Percentiles rank a stretch among this genome's conserved stretches.
Evolutionary conservation across 2,329 filamentous ascomycete species (phyloP).

Genomic region (Basipetospora chlamydospora): DNA sequence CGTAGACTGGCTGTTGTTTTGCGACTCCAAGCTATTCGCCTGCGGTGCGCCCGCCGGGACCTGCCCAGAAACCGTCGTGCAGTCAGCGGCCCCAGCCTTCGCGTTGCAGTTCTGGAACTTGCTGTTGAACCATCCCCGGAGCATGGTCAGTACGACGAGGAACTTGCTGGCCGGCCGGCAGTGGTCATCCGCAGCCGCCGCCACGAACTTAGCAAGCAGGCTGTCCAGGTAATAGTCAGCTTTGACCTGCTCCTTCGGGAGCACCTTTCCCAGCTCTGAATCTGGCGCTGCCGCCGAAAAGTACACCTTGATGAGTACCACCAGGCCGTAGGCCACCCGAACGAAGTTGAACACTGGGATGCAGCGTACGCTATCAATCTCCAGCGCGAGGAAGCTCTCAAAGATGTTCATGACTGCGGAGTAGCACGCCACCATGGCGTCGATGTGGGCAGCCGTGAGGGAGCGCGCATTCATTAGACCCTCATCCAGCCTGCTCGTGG

Average conservation of each 20-base stretch:
- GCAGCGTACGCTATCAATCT: slow-evolving; percentile 42
- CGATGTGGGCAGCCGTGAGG: slow-evolving; percentile 40
- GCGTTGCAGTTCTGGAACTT: no score
- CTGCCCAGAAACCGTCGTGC: not conserved
- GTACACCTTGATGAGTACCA: slow-evolving; percentile 61
- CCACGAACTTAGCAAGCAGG: slow-evolving; percentile 53
- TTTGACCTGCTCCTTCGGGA: slow-evolving; percentile 53
- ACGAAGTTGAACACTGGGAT: slow-evolving; percentile 59
- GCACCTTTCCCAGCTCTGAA: slow-evolving; percentile 54
- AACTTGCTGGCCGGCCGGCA: slow-evolving; percentile 57
- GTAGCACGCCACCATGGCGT: slow-evolving; percentile 52
- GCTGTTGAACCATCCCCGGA: slow-evolving; percentile 50
- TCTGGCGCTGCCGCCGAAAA: slow-evolving; percentile 49
- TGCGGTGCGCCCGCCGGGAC: slow-evolving; percentile 1
- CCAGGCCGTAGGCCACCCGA: slow-evolving; percentile 55
- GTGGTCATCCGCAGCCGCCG: slow-evolving; percentile 46
- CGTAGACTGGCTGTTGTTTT: not conserved
- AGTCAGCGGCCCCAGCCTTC: not conserved
- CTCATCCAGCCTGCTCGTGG: slow-evolving; percentile 28
- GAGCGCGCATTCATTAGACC: slow-evolving; percentile 25
- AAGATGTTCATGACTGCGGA: slow-evolving; percentile 52
- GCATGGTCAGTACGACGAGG: slow-evolving; percentile 53
- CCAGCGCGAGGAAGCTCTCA: slow-evolving; percentile 48
- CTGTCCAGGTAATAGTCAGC: slow-evolving; percentile 51
- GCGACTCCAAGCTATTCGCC: slow-evolving; percentile 2